Evolutionary conservation across 257 asterid species (phyloP), one percentile per base, ranked within the genome.

Genomic region (Orobanche coerulescens): DNA sequence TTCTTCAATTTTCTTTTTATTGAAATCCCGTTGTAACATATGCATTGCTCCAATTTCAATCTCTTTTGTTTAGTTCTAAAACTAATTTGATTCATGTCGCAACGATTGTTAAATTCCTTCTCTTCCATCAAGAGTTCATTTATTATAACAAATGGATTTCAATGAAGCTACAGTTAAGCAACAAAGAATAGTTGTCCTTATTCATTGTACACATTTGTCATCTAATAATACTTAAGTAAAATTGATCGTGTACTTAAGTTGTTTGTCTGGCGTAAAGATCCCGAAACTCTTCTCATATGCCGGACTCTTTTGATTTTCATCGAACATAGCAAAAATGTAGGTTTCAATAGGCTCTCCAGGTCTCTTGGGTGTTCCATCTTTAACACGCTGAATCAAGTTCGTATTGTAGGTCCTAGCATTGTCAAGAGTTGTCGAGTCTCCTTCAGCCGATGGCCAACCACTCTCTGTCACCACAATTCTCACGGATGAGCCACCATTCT

Each of bases 381-480:
- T 72, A 4, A 72, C 81, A 2, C 69, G 63, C 7, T 64, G 69
- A 22, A 76, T 53, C 81, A 76, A 59, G 53, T 76, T 76, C 31
- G 65, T 68, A 30, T 67, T 58, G 9, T 68, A 76, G 1, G 47
- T 59, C 40, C 60, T 60, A 0, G 81, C 78, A 31, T 68, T 34
- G 0, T 72, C 78, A 1, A 65, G 18, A 0, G 61, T 1, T 0
- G 81, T 31, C 30, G 54, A 14, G 58, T 55, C 66, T 0, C 67
- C 75, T 7, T 78, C 81, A 0, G 66, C 72, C 34, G 81, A 67
- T 0, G 81, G 81, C 81, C 81, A 76, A 2, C 81, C 81, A 11
- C 61, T 76, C 69, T 76, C 80, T 5, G 79, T 66, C 46, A 70
- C 77, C 28, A 77, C 79, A 6, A 73, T 62, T 24, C 30, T 68